These are phyloP conservation scores for Ceratobasidium sp. DNA, from an alignment of 1,284 basidiomycete genomes.

Conservation along the genomic window DNA sequence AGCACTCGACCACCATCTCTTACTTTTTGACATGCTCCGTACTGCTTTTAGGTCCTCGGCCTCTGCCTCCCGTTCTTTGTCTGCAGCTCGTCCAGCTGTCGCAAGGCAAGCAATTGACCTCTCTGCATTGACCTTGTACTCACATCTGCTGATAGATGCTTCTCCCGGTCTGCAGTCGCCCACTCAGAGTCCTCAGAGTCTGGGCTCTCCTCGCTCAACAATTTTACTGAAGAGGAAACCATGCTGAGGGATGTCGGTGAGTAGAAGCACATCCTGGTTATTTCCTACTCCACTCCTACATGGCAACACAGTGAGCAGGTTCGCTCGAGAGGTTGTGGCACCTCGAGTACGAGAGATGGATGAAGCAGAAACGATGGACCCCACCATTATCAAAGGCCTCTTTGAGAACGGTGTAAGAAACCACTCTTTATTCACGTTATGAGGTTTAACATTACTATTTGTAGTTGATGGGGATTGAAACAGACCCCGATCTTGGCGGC, in stretches of 20 bases:
- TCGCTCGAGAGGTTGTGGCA: constrained; percentile 89
- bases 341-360: constrained; percentile 98
- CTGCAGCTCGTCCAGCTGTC: background rate
- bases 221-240: constrained; percentile 91
- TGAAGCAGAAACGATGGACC: constrained; percentile 96
- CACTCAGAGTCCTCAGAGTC: constrained; percentile 21
- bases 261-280: constrained; percentile 45
- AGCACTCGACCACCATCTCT: constrained; percentile 17
- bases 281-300: constrained; percentile 17
- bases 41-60: constrained; percentile 14
- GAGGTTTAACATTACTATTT: background rate
- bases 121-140: background rate
- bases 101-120: background rate
- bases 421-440: constrained; percentile 6
- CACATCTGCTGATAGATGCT: constrained; percentile 19
- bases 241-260: constrained; percentile 91
- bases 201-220: constrained; percentile 73
- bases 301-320: constrained; percentile 77
- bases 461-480: constrained; percentile 98
- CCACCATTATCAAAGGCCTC: constrained; percentile 86
- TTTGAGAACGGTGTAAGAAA: constrained; percentile 93
- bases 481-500: constrained; percentile 85
- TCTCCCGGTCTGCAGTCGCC: constrained; percentile 20
- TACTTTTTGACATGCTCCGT: constrained; percentile 35
- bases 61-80: background rate